These are phyloP conservation scores for Picocystis sp. DNA, from an alignment of 163 green algal genomes.

Conservation along the genomic window DNA sequence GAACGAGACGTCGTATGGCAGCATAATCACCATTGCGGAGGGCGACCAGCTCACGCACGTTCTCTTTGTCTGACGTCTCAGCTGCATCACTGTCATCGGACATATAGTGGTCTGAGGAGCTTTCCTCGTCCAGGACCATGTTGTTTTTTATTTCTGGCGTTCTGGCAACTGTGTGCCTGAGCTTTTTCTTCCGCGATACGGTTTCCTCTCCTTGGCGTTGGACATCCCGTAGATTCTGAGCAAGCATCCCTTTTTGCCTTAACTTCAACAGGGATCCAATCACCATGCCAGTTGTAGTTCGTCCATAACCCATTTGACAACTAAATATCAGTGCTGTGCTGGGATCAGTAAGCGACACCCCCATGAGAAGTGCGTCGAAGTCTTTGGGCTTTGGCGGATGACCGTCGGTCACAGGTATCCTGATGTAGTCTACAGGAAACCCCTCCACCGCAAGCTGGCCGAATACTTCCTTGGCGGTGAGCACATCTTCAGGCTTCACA, in stretches of 20 bases:
- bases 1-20: slow-evolving; percentile 43
- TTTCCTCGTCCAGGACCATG: too few species aligned
- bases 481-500: slow-evolving; percentile 24
- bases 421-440: slow-evolving; percentile 46
- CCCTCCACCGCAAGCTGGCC: slow-evolving; percentile 34
- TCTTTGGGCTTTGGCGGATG: slow-evolving; percentile 45
- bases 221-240: too few species aligned
- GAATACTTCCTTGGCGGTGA: slow-evolving; percentile 64
- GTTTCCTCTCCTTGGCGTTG: too few species aligned
- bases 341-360: background rate
- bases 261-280: slow-evolving; percentile 33
- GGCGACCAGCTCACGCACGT: too few species aligned
- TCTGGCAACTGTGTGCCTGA: too few species aligned
- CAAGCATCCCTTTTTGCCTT: background rate
- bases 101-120: background rate
- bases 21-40: slow-evolving; percentile 13
- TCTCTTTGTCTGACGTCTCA: too few species aligned
- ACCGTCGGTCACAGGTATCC: slow-evolving; percentile 73
- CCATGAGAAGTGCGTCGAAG: slow-evolving; percentile 13
- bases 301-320: slow-evolving; percentile 72
- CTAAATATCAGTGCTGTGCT: background rate
- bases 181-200: too few species aligned
- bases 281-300: slow-evolving; percentile 77
- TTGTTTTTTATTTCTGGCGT: too few species aligned
- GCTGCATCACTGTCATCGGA: background rate